Conservation (phyloP, 768 basidiomycete genomes). For the Lyophyllum atratum region DNA sequence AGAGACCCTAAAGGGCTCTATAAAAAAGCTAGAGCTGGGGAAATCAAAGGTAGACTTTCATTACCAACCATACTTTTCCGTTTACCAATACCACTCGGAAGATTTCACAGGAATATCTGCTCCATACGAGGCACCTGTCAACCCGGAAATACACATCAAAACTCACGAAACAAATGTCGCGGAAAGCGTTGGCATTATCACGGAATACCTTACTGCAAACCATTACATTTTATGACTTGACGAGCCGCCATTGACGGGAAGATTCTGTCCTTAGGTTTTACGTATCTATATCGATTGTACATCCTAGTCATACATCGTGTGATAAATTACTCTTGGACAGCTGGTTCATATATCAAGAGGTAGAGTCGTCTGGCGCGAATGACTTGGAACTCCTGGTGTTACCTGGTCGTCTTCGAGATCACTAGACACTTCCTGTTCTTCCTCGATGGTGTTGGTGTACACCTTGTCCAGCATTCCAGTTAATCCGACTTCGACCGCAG, state of each 20-base stretch:
- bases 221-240: slow-evolving; percentile 46
- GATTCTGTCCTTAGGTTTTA: neutral
- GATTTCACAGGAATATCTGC: slow-evolving; percentile 99
- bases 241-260: slow-evolving; percentile 1
- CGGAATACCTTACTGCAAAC: slow-evolving; percentile 73
- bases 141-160: slow-evolving; percentile 89
- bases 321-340: neutral
- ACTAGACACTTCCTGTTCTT: slow-evolving; percentile 54
- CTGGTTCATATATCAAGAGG: slow-evolving; percentile 7
- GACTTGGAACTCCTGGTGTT: slow-evolving; percentile 2
- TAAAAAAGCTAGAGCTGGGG: slow-evolving; percentile 92
- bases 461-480: slow-evolving; percentile 61
- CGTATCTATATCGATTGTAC: slow-evolving; percentile 11
- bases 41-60: slow-evolving; percentile 79
- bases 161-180: slow-evolving; percentile 80
- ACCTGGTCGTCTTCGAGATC: slow-evolving; percentile 12
- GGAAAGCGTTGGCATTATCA: slow-evolving; percentile 77
- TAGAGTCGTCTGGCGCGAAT: slow-evolving; percentile 1
- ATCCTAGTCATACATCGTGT: slow-evolving; percentile 9
- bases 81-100: slow-evolving; percentile 30
- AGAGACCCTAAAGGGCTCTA: slow-evolving; percentile 98
- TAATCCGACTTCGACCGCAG: slow-evolving; percentile 72
- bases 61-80: neutral
- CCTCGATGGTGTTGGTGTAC: slow-evolving; percentile 56
- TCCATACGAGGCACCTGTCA: slow-evolving; percentile 88